These are phyloP conservation scores for Fusarium sacchari DNA, from an alignment of 2,329 filamentous ascomycete genomes.

Conservation along the genomic window DNA sequence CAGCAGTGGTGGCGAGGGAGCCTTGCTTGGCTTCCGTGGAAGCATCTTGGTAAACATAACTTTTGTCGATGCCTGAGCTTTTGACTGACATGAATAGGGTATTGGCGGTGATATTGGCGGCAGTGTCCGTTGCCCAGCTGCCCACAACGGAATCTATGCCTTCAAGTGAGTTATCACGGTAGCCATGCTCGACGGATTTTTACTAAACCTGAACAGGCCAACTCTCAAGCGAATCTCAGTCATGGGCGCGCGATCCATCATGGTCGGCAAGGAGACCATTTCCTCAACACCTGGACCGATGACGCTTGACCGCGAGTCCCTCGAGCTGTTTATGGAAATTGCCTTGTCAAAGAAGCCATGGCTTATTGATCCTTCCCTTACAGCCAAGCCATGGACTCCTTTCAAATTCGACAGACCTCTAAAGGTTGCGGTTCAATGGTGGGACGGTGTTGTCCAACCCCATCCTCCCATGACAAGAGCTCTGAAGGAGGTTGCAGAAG, in stretches of 20 bases:
- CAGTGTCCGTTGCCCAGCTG: slow-evolving; percentile 51
- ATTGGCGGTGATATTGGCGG: slow-evolving; percentile 57
- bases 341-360: slow-evolving; percentile 47
- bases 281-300: slow-evolving; percentile 48
- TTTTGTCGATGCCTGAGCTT: accelerated
- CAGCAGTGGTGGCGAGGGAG: slow-evolving; percentile 67
- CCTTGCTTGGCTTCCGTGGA: slow-evolving; percentile 54
- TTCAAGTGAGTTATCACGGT: slow-evolving; percentile 41
- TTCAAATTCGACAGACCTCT: slow-evolving; percentile 55
- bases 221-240: slow-evolving; percentile 46
- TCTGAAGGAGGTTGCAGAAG: slow-evolving; percentile 62
- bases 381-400: slow-evolving; percentile 49
- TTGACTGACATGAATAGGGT: slow-evolving; percentile 36
- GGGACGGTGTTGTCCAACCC: slow-evolving; percentile 68
- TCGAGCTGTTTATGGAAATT: slow-evolving; percentile 51
- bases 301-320: slow-evolving; percentile 47
- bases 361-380: slow-evolving; percentile 48
- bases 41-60: slow-evolving; percentile 48
- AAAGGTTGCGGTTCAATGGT: slow-evolving; percentile 68
- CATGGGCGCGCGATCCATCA: slow-evolving; percentile 41
- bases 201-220: slow-evolving; percentile 37
- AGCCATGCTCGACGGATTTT: accelerated
- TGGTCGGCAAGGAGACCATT: slow-evolving; percentile 51
- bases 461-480: slow-evolving; percentile 69
- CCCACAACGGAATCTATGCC: slow-evolving; percentile 50